phyloP scores from a whole-genome alignment of 768 basidiomycete genomes.

The Hygrocybe coccinea region DNA sequence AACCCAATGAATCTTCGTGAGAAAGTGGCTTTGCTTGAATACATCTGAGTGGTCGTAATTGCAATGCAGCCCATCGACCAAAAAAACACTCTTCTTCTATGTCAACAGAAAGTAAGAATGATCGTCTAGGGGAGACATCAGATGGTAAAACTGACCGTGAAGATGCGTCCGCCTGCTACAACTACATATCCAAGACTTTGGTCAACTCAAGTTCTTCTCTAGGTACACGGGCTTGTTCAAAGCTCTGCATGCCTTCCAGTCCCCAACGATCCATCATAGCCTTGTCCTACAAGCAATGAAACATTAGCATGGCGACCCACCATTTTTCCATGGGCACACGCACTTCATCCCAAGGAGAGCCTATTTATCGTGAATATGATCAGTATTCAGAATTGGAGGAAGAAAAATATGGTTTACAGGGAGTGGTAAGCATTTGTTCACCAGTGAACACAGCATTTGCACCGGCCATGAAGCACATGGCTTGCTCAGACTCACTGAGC shows the following conservation, averaged over 20 bases:
- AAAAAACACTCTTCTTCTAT: too few species aligned
- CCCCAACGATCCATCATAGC: conserved; percentile 93
- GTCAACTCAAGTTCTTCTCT: too few species aligned
- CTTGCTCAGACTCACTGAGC: conserved; percentile 86
- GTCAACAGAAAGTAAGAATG: too few species aligned
- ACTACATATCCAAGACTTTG: too few species aligned
- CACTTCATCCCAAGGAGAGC: conserved; percentile 92
- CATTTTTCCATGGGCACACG: conserved; percentile 13
- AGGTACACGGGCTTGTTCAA: too few species aligned
- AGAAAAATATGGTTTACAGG: conserved; percentile 54
- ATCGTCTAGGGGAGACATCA: too few species aligned
- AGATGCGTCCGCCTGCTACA: too few species aligned
- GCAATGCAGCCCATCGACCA: too few species aligned
- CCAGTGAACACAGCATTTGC: conserved; percentile 99
- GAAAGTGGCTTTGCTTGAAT: too few species aligned
- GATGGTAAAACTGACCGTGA: too few species aligned
- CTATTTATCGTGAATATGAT: conserved; percentile 33
- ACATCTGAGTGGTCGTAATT: too few species aligned
- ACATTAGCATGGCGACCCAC: conserved; percentile 10
- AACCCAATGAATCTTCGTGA: too few species aligned
- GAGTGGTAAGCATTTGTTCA: conserved; percentile 95
- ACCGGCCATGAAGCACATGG: conserved; percentile 98
- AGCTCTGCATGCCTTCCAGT: conserved; percentile 84
- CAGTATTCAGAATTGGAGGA: conserved; percentile 12
- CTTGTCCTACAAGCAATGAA: conserved; percentile 62